phyloP scores from a whole-genome alignment of 371 early-diverging fungal genomes.

The Lichtheimia ornata region DNA sequence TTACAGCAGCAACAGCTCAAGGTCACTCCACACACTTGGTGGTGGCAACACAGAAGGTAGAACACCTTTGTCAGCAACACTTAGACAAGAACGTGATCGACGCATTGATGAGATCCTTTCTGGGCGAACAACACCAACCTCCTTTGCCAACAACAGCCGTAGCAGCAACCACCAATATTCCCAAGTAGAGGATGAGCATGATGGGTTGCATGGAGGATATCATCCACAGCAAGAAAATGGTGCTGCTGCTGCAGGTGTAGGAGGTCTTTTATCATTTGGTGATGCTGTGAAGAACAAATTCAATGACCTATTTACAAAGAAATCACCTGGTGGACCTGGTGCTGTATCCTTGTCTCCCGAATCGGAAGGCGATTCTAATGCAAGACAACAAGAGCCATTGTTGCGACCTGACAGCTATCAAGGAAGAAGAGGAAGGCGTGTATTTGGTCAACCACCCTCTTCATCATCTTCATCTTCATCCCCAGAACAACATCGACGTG shows the following conservation, averaged over 20 bases:
- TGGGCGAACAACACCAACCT: slow-evolving; percentile 18
- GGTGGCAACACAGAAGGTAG: too few relatives aligned
- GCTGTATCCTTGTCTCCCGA: neutral
- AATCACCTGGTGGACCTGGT: slow-evolving; percentile 4
- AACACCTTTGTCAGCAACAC: slow-evolving; percentile 1
- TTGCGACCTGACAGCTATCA: slow-evolving; percentile 13
- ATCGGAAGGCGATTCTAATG: neutral
- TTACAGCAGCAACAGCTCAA: slow-evolving; percentile 5
- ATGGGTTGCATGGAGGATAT: too few relatives aligned
- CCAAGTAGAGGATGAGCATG: slow-evolving; percentile 1
- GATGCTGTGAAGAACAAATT: slow-evolving; percentile 31
- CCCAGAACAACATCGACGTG: neutral
- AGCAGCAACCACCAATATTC: slow-evolving; percentile 6
- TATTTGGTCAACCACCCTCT: slow-evolving; percentile 30
- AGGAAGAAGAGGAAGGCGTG: slow-evolving; percentile 18
- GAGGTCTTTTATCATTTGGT: slow-evolving; percentile 25
- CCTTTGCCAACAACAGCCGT: slow-evolving; percentile 2
- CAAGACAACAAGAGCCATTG: neutral
- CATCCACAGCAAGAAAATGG: too few relatives aligned
- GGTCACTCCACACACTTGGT: slow-evolving; percentile 2
- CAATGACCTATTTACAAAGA: slow-evolving; percentile 26
- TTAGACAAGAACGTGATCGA: slow-evolving; percentile 31
- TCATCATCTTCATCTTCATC: neutral
- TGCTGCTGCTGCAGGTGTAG: slow-evolving; percentile 5
- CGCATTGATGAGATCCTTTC: slow-evolving; percentile 42